Percentiles rank a stretch among this genome's conserved stretches.
Conservation (phyloP, 139 green algal species). For the Volvox reticuliferus region DNA sequence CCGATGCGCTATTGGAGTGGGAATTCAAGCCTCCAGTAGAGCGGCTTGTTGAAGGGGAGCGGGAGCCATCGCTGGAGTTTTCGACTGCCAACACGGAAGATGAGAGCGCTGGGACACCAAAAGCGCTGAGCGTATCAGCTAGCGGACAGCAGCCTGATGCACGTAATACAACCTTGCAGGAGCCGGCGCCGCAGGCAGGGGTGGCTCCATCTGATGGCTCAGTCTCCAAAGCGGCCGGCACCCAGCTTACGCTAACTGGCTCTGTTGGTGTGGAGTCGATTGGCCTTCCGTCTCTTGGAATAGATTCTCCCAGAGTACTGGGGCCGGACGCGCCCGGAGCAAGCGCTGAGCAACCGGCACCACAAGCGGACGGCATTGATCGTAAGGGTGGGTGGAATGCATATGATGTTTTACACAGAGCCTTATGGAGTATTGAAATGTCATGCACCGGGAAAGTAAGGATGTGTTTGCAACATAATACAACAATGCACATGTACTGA, state of each 20-base stretch:
- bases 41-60: background rate
- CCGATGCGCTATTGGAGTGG: conserved; percentile 4
- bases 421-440: too few species aligned
- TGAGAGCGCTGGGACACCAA: conserved; percentile 22
- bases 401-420: too few species aligned
- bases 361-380: background rate
- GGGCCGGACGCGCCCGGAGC: too few species aligned
- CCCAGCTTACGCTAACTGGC: background rate
- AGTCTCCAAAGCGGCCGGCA: background rate
- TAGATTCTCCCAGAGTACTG: background rate
- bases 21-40: conserved; percentile 24
- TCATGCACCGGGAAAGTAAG: too few species aligned
- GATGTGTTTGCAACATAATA: too few species aligned
- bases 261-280: background rate
- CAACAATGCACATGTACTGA: too few species aligned
- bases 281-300: background rate
- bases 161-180: background rate
- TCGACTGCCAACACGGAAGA: conserved; percentile 34
- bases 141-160: background rate
- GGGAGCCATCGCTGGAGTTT: conserved; percentile 42
- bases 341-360: background rate
- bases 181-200: background rate
- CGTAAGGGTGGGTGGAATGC: background rate
- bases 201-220: background rate
- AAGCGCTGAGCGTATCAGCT: background rate